Conservation (phyloP, 73 alveolate species). For the Tetrahymena malaccensis region DNA sequence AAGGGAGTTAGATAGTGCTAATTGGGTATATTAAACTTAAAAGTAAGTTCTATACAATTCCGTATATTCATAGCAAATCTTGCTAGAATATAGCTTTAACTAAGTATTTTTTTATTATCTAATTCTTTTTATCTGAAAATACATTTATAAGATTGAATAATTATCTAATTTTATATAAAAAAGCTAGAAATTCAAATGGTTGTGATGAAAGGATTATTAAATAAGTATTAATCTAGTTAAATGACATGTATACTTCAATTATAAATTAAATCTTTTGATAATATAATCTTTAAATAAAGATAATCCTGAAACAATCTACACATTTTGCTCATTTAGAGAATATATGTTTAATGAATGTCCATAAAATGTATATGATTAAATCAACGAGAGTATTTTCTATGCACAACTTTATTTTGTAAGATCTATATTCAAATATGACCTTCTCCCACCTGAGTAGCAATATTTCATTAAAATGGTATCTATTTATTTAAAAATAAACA, state of each 20-base stretch:
- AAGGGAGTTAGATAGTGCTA: not conserved
- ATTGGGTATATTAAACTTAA: not conserved
- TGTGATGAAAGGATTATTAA: not conserved
- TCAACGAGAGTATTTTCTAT: not conserved
- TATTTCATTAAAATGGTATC: not conserved
- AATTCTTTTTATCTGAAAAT: too few relatives aligned
- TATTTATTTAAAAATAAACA: too few relatives aligned
- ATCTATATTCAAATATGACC: not conserved
- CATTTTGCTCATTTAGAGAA: not conserved
- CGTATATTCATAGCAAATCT: not conserved
- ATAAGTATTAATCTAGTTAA: not conserved
- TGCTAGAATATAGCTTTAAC: not conserved
- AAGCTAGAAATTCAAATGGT: not conserved
- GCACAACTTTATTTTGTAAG: not conserved
- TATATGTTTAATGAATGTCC: not conserved
- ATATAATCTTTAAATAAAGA: not conserved
- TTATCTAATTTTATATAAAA: too few relatives aligned
- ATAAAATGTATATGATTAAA: not conserved
- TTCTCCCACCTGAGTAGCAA: not conserved
- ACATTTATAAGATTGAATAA: too few relatives aligned
- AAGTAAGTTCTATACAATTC: not conserved
- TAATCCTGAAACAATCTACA: not conserved
- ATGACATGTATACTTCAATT: not conserved
- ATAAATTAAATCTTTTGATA: not conserved
- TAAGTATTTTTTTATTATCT: not conserved